These are phyloP conservation scores for Boletellus sp. DNA, from an alignment of 768 basidiomycete genomes.

Conservation along the genomic window DNA sequence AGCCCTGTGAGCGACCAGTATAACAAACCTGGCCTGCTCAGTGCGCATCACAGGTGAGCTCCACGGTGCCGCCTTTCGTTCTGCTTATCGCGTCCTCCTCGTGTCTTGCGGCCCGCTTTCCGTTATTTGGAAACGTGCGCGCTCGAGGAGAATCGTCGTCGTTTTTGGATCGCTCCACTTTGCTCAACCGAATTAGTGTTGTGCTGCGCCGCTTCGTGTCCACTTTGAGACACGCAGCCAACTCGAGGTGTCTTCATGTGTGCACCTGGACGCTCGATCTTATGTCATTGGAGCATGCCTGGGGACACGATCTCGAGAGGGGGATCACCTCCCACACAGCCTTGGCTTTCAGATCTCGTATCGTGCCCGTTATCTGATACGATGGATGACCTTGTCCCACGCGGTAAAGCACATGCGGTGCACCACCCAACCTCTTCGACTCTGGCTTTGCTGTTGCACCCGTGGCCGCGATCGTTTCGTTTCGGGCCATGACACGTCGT, in stretches of 20 bases:
- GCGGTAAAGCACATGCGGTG: conserved; percentile 7
- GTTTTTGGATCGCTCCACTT: not conserved
- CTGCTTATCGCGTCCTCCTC: no score
- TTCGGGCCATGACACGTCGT: conserved; percentile 10
- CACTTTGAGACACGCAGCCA: conserved; percentile 1
- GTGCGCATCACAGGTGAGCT: conserved; percentile 82
- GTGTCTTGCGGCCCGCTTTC: not conserved
- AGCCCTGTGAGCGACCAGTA: conserved; percentile 96
- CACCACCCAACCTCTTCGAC: conserved; percentile 11
- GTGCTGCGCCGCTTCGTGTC: conserved; percentile 17
- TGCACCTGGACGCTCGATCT: conserved; percentile 4
- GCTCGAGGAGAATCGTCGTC: conserved; percentile 7
- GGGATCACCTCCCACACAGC: conserved; percentile 10
- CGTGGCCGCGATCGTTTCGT: conserved; percentile 11
- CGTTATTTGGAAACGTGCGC: not conserved
- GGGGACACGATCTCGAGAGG: conserved; percentile 6
- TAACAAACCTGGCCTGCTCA: conserved; percentile 93
- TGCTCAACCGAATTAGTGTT: conserved; percentile 8
- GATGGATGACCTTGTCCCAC: conserved; percentile 5
- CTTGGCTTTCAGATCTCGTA: conserved; percentile 5
- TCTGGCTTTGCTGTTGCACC: conserved; percentile 7
- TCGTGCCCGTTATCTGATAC: conserved; percentile 8
- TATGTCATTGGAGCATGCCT: conserved; percentile 1
- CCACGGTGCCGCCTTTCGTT: not conserved
- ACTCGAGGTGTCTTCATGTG: not conserved